Percentiles rank a stretch among this genome's conserved stretches.
These are phyloP conservation scores for Fusarium nurragi DNA, from an alignment of 2,329 filamentous ascomycete genomes.

Conservation along the genomic window DNA sequence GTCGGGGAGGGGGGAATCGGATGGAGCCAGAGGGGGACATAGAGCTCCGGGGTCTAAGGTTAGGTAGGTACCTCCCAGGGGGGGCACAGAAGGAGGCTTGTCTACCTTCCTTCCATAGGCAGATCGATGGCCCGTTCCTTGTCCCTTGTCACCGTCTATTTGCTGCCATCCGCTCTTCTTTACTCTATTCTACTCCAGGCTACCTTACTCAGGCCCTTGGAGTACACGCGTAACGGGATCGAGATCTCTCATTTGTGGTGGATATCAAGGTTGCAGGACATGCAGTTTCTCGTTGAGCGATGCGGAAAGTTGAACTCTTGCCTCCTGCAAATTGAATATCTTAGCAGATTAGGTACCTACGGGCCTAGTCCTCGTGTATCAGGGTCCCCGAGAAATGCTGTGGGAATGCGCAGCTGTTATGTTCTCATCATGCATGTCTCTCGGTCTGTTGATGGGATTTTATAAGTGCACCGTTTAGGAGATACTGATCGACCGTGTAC, in stretches of 20 bases:
- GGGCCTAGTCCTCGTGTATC: conserved; percentile 10
- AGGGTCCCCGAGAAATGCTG: conserved; percentile 8
- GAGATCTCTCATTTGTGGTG: conserved; percentile 23
- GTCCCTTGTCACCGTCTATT: conserved; percentile 24
- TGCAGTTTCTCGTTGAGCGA: background rate
- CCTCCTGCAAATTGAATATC: background rate
- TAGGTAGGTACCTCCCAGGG: background rate
- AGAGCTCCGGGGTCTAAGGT: conserved; percentile 22
- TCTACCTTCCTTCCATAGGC: background rate
- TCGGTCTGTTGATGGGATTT: background rate
- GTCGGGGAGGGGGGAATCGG: conserved; percentile 1
- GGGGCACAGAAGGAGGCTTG: background rate
- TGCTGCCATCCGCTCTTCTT: background rate
- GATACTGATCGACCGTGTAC: background rate
- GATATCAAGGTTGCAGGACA: conserved; percentile 22
- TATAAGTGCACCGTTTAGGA: background rate
- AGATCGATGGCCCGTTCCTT: background rate
- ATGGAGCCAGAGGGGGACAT: background rate
- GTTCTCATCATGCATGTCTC: background rate
- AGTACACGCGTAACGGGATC: conserved; percentile 20
- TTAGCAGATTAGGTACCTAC: background rate
- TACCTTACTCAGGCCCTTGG: conserved; percentile 8
- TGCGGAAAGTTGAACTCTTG: conserved; percentile 13
- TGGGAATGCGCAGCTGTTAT: background rate
- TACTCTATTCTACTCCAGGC: background rate